Base-by-base conservation (phyloP, 106 monocot species). In the Dendrobium huoshanense region DNA sequence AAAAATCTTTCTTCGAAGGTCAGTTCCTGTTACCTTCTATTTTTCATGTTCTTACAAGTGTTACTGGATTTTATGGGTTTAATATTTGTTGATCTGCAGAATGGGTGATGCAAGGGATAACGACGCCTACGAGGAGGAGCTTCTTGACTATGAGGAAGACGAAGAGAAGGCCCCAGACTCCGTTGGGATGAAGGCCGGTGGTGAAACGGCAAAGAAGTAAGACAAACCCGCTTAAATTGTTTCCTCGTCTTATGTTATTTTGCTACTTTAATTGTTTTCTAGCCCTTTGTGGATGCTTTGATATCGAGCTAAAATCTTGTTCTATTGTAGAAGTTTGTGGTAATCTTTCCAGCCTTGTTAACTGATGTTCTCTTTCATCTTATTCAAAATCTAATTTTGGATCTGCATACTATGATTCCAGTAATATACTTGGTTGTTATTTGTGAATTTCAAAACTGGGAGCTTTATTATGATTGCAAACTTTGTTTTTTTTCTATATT, bases 61-160 rank as follows among this genome's bases (percentile, higher is more conserved):
- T 7, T 20, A 44, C 25, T 75, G 41, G 19, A 20, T 75, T 44
- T 75, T 42, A 20, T 43, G 20, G 41, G 13, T 72, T 18, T 44
- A 31, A 43, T 43, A 44, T 75, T 75, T 18, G 4, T 72, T 44
- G 44, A 75, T 17, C 41, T 75, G 74, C 48, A 94, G 91, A 78
- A 96, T 96, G 93, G 96, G 91, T 75, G 96, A 96, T 82, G 88
- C 73, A 18, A 96, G 87, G 74, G 96, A 96, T 4, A 92, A 94
- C 87, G 88, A 94, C 7, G 88, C 82, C 17, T 96, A 94, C 87
- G 96, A 94, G 81, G 96, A 96, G 94, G 96, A 96, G 88, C 92
- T 96, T 77, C 89, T 96, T 56, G 96, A 96, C 82, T 96, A 96
- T 86, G 96, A 96, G 49, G 96, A 96, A 79, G 96, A 96, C 25